phyloP scores from a whole-genome alignment of 108 stramenopile genomes.

The Chaetoceros muelleri region DNA sequence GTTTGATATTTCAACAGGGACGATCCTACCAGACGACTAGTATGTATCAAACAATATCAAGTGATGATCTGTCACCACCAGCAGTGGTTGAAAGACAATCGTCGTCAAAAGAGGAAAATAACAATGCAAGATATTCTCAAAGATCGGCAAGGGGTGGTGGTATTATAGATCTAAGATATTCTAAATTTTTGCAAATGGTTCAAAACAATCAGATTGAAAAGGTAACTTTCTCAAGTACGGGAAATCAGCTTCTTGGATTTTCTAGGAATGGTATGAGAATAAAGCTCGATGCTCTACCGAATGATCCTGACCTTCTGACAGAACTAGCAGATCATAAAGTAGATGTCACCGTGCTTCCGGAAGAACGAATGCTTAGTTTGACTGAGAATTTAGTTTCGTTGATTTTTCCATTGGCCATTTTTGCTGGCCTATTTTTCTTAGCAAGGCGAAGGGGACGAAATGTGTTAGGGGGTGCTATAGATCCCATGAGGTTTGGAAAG shows the following conservation, averaged over 20 bases:
- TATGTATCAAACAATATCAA: too few relatives aligned
- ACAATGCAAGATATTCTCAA: too few relatives aligned
- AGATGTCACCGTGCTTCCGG: neutral
- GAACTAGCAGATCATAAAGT: neutral
- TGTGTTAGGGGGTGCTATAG: neutral
- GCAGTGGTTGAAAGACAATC: too few relatives aligned
- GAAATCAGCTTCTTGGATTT: neutral
- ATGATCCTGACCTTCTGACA: neutral
- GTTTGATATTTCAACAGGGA: too few relatives aligned
- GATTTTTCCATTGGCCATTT: neutral
- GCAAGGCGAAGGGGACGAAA: neutral
- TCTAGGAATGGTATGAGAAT: neutral
- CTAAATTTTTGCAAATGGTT: neutral
- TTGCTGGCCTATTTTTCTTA: neutral
- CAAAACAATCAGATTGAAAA: neutral
- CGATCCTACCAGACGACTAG: too few relatives aligned
- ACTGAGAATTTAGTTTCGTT: neutral
- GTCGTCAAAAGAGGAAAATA: too few relatives aligned
- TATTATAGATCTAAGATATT: neutral
- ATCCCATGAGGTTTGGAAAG: slow-evolving; percentile 36
- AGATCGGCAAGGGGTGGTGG: neutral
- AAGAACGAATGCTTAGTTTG: neutral
- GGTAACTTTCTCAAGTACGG: neutral
- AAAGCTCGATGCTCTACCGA: neutral
- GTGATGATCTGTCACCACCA: too few relatives aligned